A percentile compares a stretch with the other conserved stretches of the same genome.
These are phyloP conservation scores for Symbiodinium natans DNA, from an alignment of 73 alveolate genomes.

Conservation along the genomic window DNA sequence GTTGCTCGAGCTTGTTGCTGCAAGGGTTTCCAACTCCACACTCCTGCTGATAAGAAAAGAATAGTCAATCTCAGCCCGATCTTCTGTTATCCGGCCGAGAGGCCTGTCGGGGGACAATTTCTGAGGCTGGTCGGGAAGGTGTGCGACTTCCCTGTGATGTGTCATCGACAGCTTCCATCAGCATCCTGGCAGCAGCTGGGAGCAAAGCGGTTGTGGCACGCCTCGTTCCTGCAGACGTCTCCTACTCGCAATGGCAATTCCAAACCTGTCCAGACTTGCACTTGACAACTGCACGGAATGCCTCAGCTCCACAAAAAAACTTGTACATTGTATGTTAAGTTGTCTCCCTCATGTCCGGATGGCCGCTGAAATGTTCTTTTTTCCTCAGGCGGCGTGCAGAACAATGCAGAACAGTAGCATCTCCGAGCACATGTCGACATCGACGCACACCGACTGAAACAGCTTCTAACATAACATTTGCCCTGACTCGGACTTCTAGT, in stretches of 20 bases:
- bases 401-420: too few relatives aligned
- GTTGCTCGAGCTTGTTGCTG: too few relatives aligned
- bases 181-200: neutral
- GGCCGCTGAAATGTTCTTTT: neutral
- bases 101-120: neutral
- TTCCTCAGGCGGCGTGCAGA: neutral
- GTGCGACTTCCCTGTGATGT: constrained; percentile 6
- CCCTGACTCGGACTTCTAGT: neutral
- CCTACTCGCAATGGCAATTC: neutral
- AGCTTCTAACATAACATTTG: neutral
- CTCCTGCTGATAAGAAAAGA: too few relatives aligned
- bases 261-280: too few relatives aligned
- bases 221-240: too few relatives aligned
- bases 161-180: neutral
- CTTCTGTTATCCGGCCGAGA: neutral
- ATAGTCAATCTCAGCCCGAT: too few relatives aligned
- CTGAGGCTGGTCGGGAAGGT: neutral
- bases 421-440: too few relatives aligned
- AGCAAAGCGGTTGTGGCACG: too few relatives aligned
- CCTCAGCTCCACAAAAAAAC: neutral
- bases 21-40: too few relatives aligned
- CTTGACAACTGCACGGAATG: too few relatives aligned
- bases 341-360: too few relatives aligned
- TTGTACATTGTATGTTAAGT: too few relatives aligned
- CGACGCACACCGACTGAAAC: neutral